Base-by-base conservation (phyloP, 257 asterid species). In the Phtheirospermum japonicum region DNA sequence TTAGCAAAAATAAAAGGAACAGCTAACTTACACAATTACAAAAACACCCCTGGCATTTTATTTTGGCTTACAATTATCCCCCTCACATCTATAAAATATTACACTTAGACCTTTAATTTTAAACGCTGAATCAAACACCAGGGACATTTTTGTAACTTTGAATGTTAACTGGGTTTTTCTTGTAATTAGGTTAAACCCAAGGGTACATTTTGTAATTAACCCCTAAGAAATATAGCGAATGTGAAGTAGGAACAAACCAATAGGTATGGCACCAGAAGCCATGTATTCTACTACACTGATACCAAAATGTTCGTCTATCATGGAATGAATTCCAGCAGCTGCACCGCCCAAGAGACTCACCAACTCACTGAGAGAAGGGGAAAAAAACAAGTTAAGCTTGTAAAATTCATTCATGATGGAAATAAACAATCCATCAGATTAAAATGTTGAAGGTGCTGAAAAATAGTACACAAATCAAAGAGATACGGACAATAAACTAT, bases 251-350 rank as follows among this genome's bases (percentile, higher is more conserved):
- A 48, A 77, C 89, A 0, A 32, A 87, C 97, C 96, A 68, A 93
- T 89, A 46, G 99, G 94, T 68, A 93, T 87, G 53, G 97, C 94
- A 8, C 94, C 97, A 14, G 94, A 82, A 64, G 96, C 97, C 96
- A 93, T 89, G 82, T 80, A 89, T 76, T 89, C 97, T 65, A 93
- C 99, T 48, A 89, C 95, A 49, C 99, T 68, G 58, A 93, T 93
- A 72, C 99, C 97, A 67, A 93, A 93, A 73, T 89, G 97, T 77
- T 93, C 97, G 46, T 93, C 99, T 63, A 73, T 79, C 97, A 93
- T 93, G 65, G 99, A 85, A 73, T 93, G 96, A 65, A 89, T 77
- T 56, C 99, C 97, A 4, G 80, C 85, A 50, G 85, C 67, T 9
- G 96, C 95, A 32, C 83, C 95, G 26, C 95, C 97, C 78, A 93